Evolutionary conservation across 2,329 filamentous ascomycete genomes (phyloP).

Genomic region (Aspergillus sp.): DNA sequence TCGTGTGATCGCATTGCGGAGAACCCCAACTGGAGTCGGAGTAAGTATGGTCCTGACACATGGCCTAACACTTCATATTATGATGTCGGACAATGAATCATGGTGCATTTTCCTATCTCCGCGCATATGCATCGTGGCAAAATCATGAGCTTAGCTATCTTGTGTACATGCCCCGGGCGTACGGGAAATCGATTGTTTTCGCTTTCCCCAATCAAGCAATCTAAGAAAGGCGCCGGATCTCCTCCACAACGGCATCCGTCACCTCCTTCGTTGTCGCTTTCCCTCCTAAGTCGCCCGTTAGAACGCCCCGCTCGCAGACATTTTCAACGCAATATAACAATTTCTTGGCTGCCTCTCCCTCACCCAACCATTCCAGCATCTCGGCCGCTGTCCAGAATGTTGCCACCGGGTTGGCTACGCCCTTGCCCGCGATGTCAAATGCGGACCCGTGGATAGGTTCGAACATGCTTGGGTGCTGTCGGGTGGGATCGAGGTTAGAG

Average conservation of each 20-base stretch:
- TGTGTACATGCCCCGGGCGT: too few species aligned
- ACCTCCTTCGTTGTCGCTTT: conserved; percentile 53
- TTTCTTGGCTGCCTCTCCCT: conserved; percentile 51
- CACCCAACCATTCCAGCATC: conserved; percentile 62
- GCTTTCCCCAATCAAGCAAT: too few species aligned
- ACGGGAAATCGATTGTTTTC: too few species aligned
- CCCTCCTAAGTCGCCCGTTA: conserved; percentile 59
- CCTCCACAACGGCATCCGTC: conserved; percentile 52
- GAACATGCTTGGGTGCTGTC: conserved; percentile 57
- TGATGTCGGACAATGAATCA: too few species aligned
- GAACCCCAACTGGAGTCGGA: too few species aligned
- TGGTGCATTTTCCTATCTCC: too few species aligned
- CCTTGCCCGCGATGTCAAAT: conserved; percentile 61
- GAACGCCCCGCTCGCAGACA: conserved; percentile 51
- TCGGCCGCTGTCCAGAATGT: conserved; percentile 68
- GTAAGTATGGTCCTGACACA: too few species aligned
- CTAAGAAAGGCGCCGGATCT: conserved; percentile 41
- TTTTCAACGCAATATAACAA: conserved; percentile 59
- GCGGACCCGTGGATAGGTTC: conserved; percentile 62
- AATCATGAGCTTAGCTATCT: too few species aligned
- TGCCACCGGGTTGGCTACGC: conserved; percentile 57
- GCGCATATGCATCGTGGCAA: too few species aligned
- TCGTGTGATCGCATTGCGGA: too few species aligned
- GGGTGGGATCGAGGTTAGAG: conserved; percentile 62
- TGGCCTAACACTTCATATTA: too few species aligned